Evolutionary conservation across 495 filamentous ascomycete genomes (phyloP).

Genomic region (Neurospora tetrasperma): DNA sequence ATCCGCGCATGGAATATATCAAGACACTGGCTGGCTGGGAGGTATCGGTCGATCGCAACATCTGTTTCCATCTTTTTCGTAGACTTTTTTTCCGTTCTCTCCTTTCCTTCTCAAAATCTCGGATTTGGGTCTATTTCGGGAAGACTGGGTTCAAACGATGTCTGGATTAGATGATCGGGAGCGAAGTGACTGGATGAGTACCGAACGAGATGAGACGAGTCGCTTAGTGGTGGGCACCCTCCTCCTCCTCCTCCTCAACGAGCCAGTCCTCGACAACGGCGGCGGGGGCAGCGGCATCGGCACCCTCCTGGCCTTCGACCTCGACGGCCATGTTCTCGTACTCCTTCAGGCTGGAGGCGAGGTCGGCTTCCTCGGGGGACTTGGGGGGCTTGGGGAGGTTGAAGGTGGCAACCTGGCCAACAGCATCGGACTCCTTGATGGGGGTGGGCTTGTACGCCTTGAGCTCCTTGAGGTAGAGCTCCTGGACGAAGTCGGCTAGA

Average conservation of each 20-base stretch:
- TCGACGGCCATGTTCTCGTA: conserved; percentile 92
- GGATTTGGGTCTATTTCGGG: neutral
- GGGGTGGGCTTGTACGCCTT: conserved; percentile 81
- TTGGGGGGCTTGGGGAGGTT: conserved; percentile 60
- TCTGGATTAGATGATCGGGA: neutral
- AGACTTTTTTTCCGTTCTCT: neutral
- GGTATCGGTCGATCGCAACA: neutral
- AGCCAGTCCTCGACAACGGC: conserved; percentile 40
- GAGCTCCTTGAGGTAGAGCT: conserved; percentile 91
- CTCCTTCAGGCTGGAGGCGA: conserved; percentile 78
- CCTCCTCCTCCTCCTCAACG: conserved; percentile 39
- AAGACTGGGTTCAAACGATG: neutral
- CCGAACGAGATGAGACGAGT: neutral
- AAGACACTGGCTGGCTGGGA: neutral
- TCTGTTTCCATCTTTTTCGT: neutral
- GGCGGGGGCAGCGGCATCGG: conserved; percentile 21
- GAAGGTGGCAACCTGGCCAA: conserved; percentile 89
- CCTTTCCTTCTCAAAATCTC: neutral
- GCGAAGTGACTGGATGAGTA: neutral
- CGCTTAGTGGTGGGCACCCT: conserved; percentile 16
- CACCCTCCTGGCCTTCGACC: conserved; percentile 72
- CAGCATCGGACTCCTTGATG: conserved; percentile 75
- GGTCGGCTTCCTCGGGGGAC: conserved; percentile 85
- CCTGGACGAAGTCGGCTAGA: conserved; percentile 87
- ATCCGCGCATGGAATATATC: neutral